These are phyloP conservation scores for Penicillium cinerascens DNA, from an alignment of 495 filamentous ascomycete genomes.

Conservation along the genomic window DNA sequence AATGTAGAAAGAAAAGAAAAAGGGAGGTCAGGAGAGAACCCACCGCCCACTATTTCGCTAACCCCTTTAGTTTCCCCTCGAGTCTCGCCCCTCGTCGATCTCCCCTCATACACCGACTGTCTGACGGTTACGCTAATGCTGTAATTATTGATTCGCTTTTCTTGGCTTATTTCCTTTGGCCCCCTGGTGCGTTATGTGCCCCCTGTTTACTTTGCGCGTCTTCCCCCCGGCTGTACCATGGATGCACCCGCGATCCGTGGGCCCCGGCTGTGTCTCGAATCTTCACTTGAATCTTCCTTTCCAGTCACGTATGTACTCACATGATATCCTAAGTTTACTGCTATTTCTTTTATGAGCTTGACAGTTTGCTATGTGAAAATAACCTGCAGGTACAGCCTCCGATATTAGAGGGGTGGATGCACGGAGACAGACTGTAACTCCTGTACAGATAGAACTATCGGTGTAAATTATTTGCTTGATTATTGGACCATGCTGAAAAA, in stretches of 20 bases:
- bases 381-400: constrained; percentile 4
- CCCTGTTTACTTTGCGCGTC: constrained; percentile 2
- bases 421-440: neutral
- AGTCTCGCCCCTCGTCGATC: constrained; percentile 28
- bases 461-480: neutral
- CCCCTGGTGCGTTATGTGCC: neutral
- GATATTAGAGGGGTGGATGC: constrained; percentile 2
- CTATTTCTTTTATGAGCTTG: neutral
- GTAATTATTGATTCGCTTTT: neutral
- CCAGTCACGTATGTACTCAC: neutral
- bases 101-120: constrained; percentile 28
- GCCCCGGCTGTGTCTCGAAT: neutral
- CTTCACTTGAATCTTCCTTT: neutral
- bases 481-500: neutral
- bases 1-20: constrained; percentile 12
- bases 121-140: constrained; percentile 7
- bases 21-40: constrained; percentile 24
- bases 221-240: constrained; percentile 5
- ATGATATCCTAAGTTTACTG: neutral
- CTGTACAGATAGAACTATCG: neutral
- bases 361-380: neutral
- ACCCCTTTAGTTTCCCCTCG: constrained; percentile 23
- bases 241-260: neutral
- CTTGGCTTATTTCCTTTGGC: neutral
- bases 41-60: constrained; percentile 16